Conservation (phyloP, 371 early-diverging fungal genomes). For the Lichtheimia ramosa region DNA sequence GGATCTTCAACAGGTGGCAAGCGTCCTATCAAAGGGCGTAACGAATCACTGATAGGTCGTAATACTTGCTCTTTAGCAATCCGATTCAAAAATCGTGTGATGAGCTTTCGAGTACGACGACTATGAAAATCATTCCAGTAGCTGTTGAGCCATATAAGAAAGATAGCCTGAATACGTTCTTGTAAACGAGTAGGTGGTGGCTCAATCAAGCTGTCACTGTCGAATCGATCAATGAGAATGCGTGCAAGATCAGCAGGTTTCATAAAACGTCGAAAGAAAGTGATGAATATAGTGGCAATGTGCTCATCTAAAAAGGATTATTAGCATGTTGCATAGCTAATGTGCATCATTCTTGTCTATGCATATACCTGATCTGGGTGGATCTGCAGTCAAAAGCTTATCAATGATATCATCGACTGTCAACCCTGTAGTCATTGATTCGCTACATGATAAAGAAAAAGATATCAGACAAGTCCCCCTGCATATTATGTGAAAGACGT, state of each 20-base stretch:
- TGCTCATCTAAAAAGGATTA: slow-evolving; percentile 27
- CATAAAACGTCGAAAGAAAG: slow-evolving; percentile 59
- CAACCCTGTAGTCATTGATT: slow-evolving; percentile 36
- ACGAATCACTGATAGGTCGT: slow-evolving; percentile 41
- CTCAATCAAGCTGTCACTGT: slow-evolving; percentile 27
- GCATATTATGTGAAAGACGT: slow-evolving; percentile 1
- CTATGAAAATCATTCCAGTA: slow-evolving; percentile 59
- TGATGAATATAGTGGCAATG: slow-evolving; percentile 47
- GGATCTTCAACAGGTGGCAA: slow-evolving; percentile 44
- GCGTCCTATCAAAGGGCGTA: slow-evolving; percentile 40
- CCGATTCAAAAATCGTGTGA: slow-evolving; percentile 45
- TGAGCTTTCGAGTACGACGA: slow-evolving; percentile 43
- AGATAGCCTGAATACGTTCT: slow-evolving; percentile 46
- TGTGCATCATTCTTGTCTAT: background rate
- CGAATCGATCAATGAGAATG: slow-evolving; percentile 45
- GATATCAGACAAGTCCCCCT: background rate
- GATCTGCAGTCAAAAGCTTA: slow-evolving; percentile 25
- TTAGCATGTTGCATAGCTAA: slow-evolving; percentile 16
- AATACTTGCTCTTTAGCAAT: slow-evolving; percentile 34
- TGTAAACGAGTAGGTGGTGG: slow-evolving; percentile 36
- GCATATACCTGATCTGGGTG: slow-evolving; percentile 24
- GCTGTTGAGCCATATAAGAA: slow-evolving; percentile 47
- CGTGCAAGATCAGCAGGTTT: slow-evolving; percentile 52
- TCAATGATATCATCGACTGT: slow-evolving; percentile 43
- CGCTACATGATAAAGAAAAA: slow-evolving; percentile 15